Base-by-base conservation (phyloP, 2,329 filamentous ascomycete species). In the Epichloe amarillans region DNA sequence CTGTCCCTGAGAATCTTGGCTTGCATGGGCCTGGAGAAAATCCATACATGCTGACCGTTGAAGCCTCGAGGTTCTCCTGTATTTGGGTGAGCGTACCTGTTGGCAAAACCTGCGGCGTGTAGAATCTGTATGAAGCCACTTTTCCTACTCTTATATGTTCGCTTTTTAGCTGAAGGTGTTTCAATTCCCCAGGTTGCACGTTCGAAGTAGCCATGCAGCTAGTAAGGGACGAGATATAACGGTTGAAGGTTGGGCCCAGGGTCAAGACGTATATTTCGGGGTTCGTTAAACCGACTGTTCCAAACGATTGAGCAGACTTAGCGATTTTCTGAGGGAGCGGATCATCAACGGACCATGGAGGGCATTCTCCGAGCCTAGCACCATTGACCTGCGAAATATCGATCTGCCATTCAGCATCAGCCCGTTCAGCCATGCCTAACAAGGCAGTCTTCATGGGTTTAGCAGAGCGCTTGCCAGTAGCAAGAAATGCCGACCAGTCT, bases 401-500 rank as follows among this genome's bases (percentile, higher is more conserved):
- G 30, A 23, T 30, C 33, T 53, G 52, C 42, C 44, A 57, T 26
- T 51, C 58, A 15, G 54, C 57, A 38, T 65, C 62, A 7, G 53
- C 49, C 6, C 56, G 55, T 21, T 64, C 62, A 17, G 52, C 53
- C 12, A 52, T 38, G 15, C 52, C 44, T 8, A 58, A 19, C 10
- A 64, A 60, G 0, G 56, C 53, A 23, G 59, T 57, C 23, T 54
- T 60, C n/a, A 58, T 53, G 4, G 59, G 55, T 49, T 62, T 65
- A 30, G 56, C 57, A 5, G 59, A 52, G n/a, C 64, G 61, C 48
- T 67, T 69, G 2, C 67, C 77, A 0, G 75, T 77, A 2, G 74
- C 70, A 21, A 79, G 66, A 52, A 76, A 79, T 17, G 72, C 64
- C 6, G 70, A 66, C 78, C 79, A 82, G 55, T 82, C 79, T 21